A percentile compares a stretch with the other conserved stretches of the same genome.
These are phyloP conservation scores for Clitopilus passeckerianus DNA, from an alignment of 768 basidiomycete genomes.

Conservation along the genomic window DNA sequence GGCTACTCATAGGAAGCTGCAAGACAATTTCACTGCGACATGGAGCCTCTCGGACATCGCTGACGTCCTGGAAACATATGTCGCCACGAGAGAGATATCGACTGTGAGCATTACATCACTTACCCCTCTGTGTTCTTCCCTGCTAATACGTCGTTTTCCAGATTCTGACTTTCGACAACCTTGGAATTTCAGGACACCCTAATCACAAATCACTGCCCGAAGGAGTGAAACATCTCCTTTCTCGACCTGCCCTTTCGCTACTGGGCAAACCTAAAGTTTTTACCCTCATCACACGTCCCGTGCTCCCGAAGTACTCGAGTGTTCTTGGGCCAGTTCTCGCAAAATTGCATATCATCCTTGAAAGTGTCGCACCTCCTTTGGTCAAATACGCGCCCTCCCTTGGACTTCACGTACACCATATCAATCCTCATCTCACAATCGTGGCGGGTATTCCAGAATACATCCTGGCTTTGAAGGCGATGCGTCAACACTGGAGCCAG, in stretches of 20 bases:
- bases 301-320: slow-evolving; percentile 57
- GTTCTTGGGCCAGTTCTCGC: slow-evolving; percentile 44
- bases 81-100: slow-evolving; percentile 54
- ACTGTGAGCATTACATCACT: slow-evolving; percentile 40
- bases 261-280: slow-evolving; percentile 37
- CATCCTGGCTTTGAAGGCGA: slow-evolving; percentile 54
- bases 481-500: slow-evolving; percentile 71
- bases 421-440: slow-evolving; percentile 34
- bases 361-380: neutral
- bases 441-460: slow-evolving; percentile 58
- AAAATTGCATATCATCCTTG: slow-evolving; percentile 32
- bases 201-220: slow-evolving; percentile 74
- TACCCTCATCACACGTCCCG: slow-evolving; percentile 54
- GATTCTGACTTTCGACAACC: slow-evolving; percentile 82
- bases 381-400: neutral
- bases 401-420: neutral
- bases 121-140: neutral
- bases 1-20: slow-evolving; percentile 40
- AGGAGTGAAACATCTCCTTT: slow-evolving; percentile 45
- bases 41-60: slow-evolving; percentile 68
- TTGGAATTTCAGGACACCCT: slow-evolving; percentile 79
- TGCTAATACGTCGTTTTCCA: slow-evolving; percentile 20
- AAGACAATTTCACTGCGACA: slow-evolving; percentile 63
- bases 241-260: slow-evolving; percentile 13
- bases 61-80: slow-evolving; percentile 50